Evolutionary conservation across 1,139 yeast genomes (phyloP), one percentile per base, ranked within the genome.

Genomic region (Lodderomyces parapsilosis): DNA sequence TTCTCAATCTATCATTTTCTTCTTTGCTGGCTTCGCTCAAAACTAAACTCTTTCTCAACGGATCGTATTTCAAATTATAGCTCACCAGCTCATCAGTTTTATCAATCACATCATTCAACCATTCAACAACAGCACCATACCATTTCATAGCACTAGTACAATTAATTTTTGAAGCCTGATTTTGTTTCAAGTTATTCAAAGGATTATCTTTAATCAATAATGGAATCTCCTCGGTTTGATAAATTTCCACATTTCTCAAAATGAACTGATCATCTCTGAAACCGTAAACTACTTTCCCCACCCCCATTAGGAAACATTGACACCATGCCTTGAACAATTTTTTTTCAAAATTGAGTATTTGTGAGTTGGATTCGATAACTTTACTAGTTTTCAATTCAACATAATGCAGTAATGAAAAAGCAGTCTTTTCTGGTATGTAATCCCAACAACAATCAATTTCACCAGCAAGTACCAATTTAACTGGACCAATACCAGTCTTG

Each of bases 381-480:
- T 76, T 72, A 4, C 83, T 68, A 1, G 97, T 88, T 57, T 91
- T 93, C 51, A 94, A 71, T 59, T 93, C 98, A 7, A 86, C 83
- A 59, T 93, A 94, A 62, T 89, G 96, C 7, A 75, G 63, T 38
- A 88, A 66, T 15, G 83, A 78, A 40, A 71, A 74, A 32, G 60
- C 61, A 3, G 58, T 56, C 10, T 65, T 64, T 2, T 67, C 77
- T 10, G 93, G 91, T 49, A 81, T 73, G 55, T 81, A 88, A 63
- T 90, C 96, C 76, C 83, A 84, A 9, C 85, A 83, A 59, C 96
- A 85, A 62, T 91, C 98, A 14, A 91, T 87, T 62, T 93, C 98
- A 1, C 96, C 97, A 1, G 93, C 96, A 38, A 91, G 65, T 2
- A 87, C 60, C 37, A 90, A 65, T 53, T 78, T 80, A 22, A 81